Percentiles rank a stretch among this genome's conserved stretches.
Evolutionary conservation across 306 rosid genomes (phyloP).

Genomic region (Citrullus mucosospermus): DNA sequence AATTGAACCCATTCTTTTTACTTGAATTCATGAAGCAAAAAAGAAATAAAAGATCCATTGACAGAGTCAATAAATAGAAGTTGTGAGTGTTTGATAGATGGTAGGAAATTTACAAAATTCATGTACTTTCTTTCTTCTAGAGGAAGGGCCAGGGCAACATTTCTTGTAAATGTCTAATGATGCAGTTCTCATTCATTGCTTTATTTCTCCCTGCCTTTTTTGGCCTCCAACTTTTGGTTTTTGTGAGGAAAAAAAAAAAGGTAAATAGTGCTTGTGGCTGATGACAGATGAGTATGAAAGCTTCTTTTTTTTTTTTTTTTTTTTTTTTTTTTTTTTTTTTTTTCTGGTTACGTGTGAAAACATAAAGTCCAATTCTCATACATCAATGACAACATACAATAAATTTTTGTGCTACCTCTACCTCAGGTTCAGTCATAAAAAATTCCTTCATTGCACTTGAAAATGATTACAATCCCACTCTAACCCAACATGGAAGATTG

Average conservation of each 20-base stretch:
- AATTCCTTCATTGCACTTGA: no score
- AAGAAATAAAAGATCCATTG: constrained; percentile 2
- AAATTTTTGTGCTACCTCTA: background rate
- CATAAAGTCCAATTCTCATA: background rate
- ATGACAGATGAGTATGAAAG: background rate
- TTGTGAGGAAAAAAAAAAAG: background rate
- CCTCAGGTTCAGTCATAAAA: no score
- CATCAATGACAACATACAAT: no score
- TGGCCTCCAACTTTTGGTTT: background rate
- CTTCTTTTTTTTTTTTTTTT: background rate
- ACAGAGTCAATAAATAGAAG: background rate
- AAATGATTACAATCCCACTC: no score
- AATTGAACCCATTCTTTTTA: background rate
- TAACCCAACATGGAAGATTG: no score
- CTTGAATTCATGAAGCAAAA: background rate
- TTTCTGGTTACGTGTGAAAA: background rate
- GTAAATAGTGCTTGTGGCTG: background rate
- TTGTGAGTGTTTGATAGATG: background rate
- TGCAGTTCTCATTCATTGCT: background rate
- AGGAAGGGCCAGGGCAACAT: background rate
- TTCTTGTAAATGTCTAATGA: background rate
- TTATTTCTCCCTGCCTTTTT: background rate
- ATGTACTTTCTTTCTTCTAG: background rate
- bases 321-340: background rate
- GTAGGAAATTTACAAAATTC: background rate